Percentiles rank a stretch among this genome's conserved stretches.
Evolutionary conservation across 1,139 yeast genomes (phyloP).

Genomic region (Pichia terricola): DNA sequence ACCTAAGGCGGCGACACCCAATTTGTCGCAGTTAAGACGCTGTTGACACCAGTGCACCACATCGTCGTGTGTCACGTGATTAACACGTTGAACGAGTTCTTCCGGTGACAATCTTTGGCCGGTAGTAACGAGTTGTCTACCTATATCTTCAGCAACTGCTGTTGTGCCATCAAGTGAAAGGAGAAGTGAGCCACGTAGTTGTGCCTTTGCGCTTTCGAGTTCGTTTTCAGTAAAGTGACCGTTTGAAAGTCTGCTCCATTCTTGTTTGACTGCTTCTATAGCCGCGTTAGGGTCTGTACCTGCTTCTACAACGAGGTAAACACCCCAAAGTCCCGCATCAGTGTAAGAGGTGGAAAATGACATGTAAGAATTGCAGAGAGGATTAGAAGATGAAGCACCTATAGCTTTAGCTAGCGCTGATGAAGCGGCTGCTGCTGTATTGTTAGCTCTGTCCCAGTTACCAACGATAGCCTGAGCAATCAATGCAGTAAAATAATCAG

Average conservation of each 20-base stretch:
- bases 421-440: conserved; percentile 52
- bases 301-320: conserved; percentile 78
- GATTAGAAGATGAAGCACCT: conserved; percentile 31
- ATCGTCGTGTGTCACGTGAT: conserved; percentile 67
- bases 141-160: conserved; percentile 95
- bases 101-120: conserved; percentile 88
- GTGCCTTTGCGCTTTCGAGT: conserved; percentile 90
- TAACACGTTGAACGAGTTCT: conserved; percentile 80
- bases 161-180: conserved; percentile 91
- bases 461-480: conserved; percentile 97
- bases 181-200: conserved; percentile 82
- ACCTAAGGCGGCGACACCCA: conserved; percentile 88
- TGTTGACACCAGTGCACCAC: conserved; percentile 85
- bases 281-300: conserved; percentile 54
- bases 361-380: conserved; percentile 88
- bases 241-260: conserved; percentile 77
- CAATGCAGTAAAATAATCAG: conserved; percentile 89
- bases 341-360: conserved; percentile 95
- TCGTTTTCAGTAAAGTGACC: conserved; percentile 77
- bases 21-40: conserved; percentile 65
- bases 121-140: conserved; percentile 92
- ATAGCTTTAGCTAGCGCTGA: conserved; percentile 76
- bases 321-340: conserved; percentile 97
- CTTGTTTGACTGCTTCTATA: conserved; percentile 67
- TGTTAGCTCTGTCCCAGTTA: conserved; percentile 92